These are phyloP conservation scores for Colletotrichum orchidophilum DNA, from an alignment of 2,329 filamentous ascomycete species.

Conservation along the genomic window DNA sequence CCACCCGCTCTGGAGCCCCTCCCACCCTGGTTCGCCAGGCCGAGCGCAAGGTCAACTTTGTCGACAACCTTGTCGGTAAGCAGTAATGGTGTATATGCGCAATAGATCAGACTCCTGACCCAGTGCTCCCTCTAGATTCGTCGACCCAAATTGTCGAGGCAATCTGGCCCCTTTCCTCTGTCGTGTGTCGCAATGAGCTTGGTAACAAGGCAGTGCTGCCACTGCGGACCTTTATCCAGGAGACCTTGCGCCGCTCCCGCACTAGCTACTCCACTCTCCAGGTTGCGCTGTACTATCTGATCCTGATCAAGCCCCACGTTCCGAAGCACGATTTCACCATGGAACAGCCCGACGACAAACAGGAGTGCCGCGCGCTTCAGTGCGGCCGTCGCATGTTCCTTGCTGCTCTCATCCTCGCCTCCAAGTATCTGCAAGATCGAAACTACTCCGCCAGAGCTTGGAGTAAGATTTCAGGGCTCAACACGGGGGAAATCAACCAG, in stretches of 20 bases:
- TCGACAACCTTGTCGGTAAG: conserved; percentile 98
- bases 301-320: conserved; percentile 91
- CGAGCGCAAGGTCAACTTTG: conserved; percentile 93
- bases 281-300: conserved; percentile 94
- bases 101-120: conserved; percentile 39
- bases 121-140: conserved; percentile 73
- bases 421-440: conserved; percentile 96
- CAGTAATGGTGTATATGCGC: conserved; percentile 36
- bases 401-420: conserved; percentile 91
- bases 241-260: conserved; percentile 91
- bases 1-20: conserved; percentile 62
- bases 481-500: conserved; percentile 92
- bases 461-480: conserved; percentile 99
- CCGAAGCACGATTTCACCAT: conserved; percentile 85
- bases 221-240: conserved; percentile 95
- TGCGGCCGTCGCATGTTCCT: conserved; percentile 98
- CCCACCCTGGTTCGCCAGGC: conserved; percentile 85
- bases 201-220: conserved; percentile 83
- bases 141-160: conserved; percentile 97
- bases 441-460: conserved; percentile 98
- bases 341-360: conserved; percentile 80
- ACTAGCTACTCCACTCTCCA: conserved; percentile 98
- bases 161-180: conserved; percentile 93
- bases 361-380: conserved; percentile 82
- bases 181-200: conserved; percentile 77